Evolutionary conservation across 768 basidiomycete genomes (phyloP), one percentile per base, ranked within the genome.

Genomic region (Jaapia argillacea): DNA sequence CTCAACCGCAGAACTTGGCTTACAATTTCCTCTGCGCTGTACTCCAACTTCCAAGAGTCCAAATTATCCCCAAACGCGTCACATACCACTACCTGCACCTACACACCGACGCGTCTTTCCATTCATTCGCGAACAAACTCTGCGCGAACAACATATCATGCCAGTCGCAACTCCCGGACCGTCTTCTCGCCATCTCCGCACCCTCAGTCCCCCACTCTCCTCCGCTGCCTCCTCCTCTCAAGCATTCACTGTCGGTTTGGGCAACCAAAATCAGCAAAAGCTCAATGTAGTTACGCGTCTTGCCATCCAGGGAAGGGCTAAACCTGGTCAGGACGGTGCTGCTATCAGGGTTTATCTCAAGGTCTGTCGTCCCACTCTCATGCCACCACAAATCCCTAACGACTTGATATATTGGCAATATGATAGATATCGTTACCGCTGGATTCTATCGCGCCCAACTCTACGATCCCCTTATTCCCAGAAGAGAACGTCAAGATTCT

Each of bases 401-500:
- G n/a, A n/a, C n/a, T n/a, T n/a, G n/a, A n/a, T 26, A 4, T 24
- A 26, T 27, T 33, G 41, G 42, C 45, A 21, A 35, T 33, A 14
- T 23, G 18, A 38, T 54, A 84, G 83, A 68, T 86, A 43, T 69
- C 81, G 21, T 49, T 88, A 18, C 82, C 84, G n/a, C 53, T 78
- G 44, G 84, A 86, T 39, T 71, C 58, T 41, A 63, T 81, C 5
- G 69, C 68, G 18, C 79, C 83, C n/a, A 84, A 82, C 24, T 70
- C 74, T 5, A 78, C 78, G 1, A 65, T 88, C 25, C 74, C 85
- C 5, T 60, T 89, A 5, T 87, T 88, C 58, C 77, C 79, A 86
- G 86, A 89, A 79, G 85, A 84, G 49, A 86, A 82, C 54, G 63
- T 88, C 47, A 86, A 84, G 58, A 72, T 89, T 38, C 56, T 85